A percentile compares a stretch with the other conserved stretches of the same genome.
These are phyloP conservation scores for Dendrothele bispora DNA, from an alignment of 768 basidiomycete genomes.

Conservation along the genomic window DNA sequence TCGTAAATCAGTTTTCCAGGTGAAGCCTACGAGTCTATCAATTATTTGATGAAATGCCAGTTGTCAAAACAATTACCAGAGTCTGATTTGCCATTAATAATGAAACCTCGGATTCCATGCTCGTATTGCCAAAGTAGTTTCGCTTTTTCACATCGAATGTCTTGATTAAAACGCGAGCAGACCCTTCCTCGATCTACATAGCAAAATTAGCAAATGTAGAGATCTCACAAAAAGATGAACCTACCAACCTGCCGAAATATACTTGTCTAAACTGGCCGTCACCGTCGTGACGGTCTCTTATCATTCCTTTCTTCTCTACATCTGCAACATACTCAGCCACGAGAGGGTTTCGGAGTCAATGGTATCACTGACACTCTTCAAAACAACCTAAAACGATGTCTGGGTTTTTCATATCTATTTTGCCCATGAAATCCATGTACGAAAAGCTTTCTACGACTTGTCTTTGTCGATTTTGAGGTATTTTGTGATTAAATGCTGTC, in stretches of 20 bases:
- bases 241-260: constrained; percentile 88
- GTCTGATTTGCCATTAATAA: constrained; percentile 97
- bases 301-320: constrained; percentile 49
- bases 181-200: constrained; percentile 61
- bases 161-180: constrained; percentile 64
- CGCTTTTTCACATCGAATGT: constrained; percentile 89
- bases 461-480: constrained; percentile 64
- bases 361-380: constrained; percentile 90
- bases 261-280: constrained; percentile 70
- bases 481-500: constrained; percentile 71
- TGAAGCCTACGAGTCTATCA: constrained; percentile 55
- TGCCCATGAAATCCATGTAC: constrained; percentile 82
- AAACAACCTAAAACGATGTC: constrained; percentile 72
- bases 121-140: constrained; percentile 90
- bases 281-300: constrained; percentile 51
- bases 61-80: constrained; percentile 45
- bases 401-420: constrained; percentile 79
- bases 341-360: constrained; percentile 10
- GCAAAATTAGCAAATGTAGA: not conserved
- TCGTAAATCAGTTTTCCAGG: constrained; percentile 94
- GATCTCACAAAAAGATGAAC: constrained; percentile 20
- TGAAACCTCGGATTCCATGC: constrained; percentile 96
- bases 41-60: not conserved
- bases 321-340: constrained; percentile 15
- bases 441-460: constrained; percentile 75